phyloP scores from a whole-genome alignment of 495 filamentous ascomycete species.

The Copromyces sp. region DNA sequence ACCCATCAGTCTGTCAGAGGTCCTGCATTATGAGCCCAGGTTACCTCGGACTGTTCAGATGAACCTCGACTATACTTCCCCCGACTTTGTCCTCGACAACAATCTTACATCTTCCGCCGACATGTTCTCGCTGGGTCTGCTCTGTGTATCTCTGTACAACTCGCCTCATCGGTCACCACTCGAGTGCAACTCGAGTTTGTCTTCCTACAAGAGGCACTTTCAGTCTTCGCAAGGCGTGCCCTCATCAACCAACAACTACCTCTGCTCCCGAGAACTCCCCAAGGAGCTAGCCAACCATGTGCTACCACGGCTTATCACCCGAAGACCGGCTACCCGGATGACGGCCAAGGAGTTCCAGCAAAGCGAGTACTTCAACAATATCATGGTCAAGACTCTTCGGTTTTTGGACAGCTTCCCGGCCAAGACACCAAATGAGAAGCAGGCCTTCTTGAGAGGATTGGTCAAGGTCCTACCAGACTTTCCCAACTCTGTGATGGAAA shows the following conservation, averaged over 20 bases:
- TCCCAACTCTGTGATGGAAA: slow-evolving; percentile 84
- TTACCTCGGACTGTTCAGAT: slow-evolving; percentile 76
- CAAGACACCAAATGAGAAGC: slow-evolving; percentile 85
- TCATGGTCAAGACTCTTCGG: slow-evolving; percentile 87
- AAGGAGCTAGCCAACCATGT: slow-evolving; percentile 64
- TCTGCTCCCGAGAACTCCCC: slow-evolving; percentile 68
- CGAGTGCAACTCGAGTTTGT: slow-evolving; percentile 64
- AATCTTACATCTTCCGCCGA: slow-evolving; percentile 72
- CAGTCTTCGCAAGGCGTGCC: slow-evolving; percentile 66
- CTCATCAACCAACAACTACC: slow-evolving; percentile 68
- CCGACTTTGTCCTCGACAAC: slow-evolving; percentile 84
- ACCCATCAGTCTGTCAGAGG: slow-evolving; percentile 71
- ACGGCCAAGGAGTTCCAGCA: slow-evolving; percentile 89
- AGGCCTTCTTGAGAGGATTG: slow-evolving; percentile 81
- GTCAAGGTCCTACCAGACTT: slow-evolving; percentile 81
- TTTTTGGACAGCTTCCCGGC: slow-evolving; percentile 84
- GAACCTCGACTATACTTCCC: slow-evolving; percentile 85
- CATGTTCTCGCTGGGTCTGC: slow-evolving; percentile 83
- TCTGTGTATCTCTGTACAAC: slow-evolving; percentile 87
- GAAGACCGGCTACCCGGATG: slow-evolving; percentile 75
- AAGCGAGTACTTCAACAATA: slow-evolving; percentile 91
- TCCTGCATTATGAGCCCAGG: slow-evolving; percentile 75
- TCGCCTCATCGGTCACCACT: slow-evolving; percentile 81
- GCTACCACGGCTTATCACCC: slow-evolving; percentile 72
- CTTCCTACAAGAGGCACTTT: slow-evolving; percentile 74